Percentiles rank a stretch among this genome's conserved stretches.
Evolutionary conservation across 352 stramenopile genomes (phyloP).

Genomic region (Globisporangium lucens): DNA sequence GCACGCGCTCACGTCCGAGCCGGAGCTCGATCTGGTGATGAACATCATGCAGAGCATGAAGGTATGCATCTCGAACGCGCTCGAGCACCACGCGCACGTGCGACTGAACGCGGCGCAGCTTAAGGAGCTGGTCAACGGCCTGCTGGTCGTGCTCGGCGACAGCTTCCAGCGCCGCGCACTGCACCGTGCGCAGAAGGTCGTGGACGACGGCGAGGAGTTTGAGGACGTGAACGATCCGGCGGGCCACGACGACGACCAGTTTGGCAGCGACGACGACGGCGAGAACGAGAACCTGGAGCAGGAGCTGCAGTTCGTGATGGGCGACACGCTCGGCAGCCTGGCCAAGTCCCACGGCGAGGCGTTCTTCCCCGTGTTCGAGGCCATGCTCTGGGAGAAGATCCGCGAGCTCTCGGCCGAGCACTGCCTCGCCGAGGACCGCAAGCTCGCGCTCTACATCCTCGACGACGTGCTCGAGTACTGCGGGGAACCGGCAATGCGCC

Average conservation of each 20-base stretch:
- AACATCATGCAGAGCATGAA: constrained; percentile 88
- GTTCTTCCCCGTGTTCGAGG: constrained; percentile 82
- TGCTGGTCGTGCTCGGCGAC: constrained; percentile 74
- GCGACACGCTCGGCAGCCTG: constrained; percentile 70
- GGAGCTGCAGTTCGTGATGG: constrained; percentile 79
- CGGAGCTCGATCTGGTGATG: constrained; percentile 80
- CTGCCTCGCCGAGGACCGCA: constrained; percentile 75
- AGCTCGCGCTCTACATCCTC: constrained; percentile 83
- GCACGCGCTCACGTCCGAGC: constrained; percentile 74
- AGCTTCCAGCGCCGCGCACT: constrained; percentile 78
- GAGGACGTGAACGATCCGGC: constrained; percentile 5
- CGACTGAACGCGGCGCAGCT: constrained; percentile 75
- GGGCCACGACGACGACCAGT: constrained; percentile 15
- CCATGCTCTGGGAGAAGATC: constrained; percentile 75
- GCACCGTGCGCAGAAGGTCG: constrained; percentile 29
- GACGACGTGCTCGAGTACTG: constrained; percentile 85
- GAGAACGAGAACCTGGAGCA: constrained; percentile 55
- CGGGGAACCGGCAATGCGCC: constrained; percentile 38
- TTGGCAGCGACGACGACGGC: constrained; percentile 38
- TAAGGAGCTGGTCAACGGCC: constrained; percentile 61
- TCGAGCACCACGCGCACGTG: constrained; percentile 35
- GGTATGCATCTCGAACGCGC: constrained; percentile 51
- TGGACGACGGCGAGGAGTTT: constrained; percentile 20
- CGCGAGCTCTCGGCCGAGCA: constrained; percentile 55
- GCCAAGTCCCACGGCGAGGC: constrained; percentile 59